Evolutionary conservation across 1,284 basidiomycete genomes (phyloP).

Genomic region (Inonotus hispidus): DNA sequence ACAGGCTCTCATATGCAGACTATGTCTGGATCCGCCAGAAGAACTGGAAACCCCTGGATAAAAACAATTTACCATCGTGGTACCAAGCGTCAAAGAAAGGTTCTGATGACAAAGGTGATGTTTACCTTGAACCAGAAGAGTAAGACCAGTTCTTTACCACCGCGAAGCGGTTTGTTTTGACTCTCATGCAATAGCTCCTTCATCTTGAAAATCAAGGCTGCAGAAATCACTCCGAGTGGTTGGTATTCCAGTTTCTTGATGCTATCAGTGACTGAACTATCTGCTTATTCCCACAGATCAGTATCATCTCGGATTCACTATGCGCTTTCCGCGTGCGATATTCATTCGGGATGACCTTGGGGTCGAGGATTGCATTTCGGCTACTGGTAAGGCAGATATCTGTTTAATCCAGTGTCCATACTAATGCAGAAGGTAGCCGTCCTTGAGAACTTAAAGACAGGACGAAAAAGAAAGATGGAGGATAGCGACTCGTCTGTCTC

Average conservation of each 20-base stretch:
- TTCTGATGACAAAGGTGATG: constrained; percentile 73
- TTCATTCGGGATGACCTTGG: constrained; percentile 70
- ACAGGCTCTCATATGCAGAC: constrained; percentile 77
- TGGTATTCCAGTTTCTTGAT: constrained; percentile 18
- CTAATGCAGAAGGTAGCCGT: constrained; percentile 31
- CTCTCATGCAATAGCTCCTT: constrained; percentile 54
- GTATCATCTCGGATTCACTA: constrained; percentile 70
- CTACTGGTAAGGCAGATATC: constrained; percentile 42
- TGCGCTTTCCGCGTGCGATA: constrained; percentile 87
- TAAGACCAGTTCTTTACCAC: constrained; percentile 29
- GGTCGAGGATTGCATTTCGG: constrained; percentile 63
- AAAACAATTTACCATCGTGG: constrained; percentile 57
- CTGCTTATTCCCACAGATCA: constrained; percentile 40
- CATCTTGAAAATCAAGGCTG: constrained; percentile 85
- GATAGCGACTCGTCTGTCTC: constrained; percentile 44
- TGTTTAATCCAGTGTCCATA: not conserved
- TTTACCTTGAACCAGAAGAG: constrained; percentile 79
- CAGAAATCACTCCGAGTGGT: constrained; percentile 78
- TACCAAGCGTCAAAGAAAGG: constrained; percentile 48
- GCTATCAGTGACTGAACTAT: not conserved
- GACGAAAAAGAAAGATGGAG: constrained; percentile 69
- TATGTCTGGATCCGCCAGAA: constrained; percentile 76
- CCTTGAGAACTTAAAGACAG: constrained; percentile 52
- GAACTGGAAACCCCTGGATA: constrained; percentile 70
- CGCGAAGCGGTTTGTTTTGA: constrained; percentile 4